These are phyloP conservation scores for Lasiosphaeria miniovina DNA, from an alignment of 495 filamentous ascomycete genomes.

Conservation along the genomic window DNA sequence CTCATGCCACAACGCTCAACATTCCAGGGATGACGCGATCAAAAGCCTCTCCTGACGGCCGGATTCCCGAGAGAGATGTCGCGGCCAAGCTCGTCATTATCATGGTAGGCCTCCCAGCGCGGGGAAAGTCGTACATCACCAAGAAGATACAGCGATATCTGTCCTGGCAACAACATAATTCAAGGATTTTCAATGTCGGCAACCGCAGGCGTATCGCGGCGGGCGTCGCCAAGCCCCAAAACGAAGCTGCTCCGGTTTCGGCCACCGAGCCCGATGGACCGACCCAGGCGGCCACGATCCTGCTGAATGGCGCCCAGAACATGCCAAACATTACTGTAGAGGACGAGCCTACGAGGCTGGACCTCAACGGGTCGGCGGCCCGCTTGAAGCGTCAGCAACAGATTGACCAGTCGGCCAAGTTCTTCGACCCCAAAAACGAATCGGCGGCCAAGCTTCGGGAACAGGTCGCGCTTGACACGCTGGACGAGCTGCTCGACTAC, in stretches of 20 bases:
- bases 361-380: constrained; percentile 26
- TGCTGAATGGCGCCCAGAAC: constrained; percentile 41
- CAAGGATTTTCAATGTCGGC: constrained; percentile 94
- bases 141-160: constrained; percentile 95
- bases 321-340: constrained; percentile 33
- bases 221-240: constrained; percentile 39
- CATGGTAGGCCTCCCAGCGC: constrained; percentile 93
- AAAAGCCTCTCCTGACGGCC: constrained; percentile 88
- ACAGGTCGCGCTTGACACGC: constrained; percentile 84
- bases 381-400: constrained; percentile 36
- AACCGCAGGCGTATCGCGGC: constrained; percentile 81
- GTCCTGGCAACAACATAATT: constrained; percentile 95
- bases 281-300: constrained; percentile 45
- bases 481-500: constrained; percentile 88
- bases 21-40: constrained; percentile 88
- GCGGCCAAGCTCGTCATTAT: constrained; percentile 95
- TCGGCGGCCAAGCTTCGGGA: constrained; percentile 80
- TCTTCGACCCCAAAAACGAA: constrained; percentile 91
- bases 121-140: constrained; percentile 97
- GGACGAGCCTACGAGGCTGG: constrained; percentile 32
- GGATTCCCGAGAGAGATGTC: constrained; percentile 87
- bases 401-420: constrained; percentile 85
- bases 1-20: constrained; percentile 80
- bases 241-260: constrained; percentile 24
- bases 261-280: constrained; percentile 33